Conservation (phyloP, 2,329 filamentous ascomycete species). For the Tolypocladium amazonense region DNA sequence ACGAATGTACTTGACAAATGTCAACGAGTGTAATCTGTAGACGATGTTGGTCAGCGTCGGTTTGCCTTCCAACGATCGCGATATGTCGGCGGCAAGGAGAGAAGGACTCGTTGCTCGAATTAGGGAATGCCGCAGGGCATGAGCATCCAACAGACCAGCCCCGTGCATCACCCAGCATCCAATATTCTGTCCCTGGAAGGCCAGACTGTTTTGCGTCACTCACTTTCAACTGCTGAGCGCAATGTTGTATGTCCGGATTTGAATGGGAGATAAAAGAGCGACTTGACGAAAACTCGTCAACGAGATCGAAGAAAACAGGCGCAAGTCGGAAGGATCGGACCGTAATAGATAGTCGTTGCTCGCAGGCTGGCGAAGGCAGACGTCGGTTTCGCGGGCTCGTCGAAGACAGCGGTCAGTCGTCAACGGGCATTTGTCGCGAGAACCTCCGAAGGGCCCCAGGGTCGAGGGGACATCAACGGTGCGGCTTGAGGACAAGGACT, state of each 20-base stretch:
- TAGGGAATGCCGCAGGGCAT: not conserved
- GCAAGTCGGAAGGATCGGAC: slow-evolving; percentile 16
- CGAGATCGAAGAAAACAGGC: slow-evolving; percentile 13
- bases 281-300: slow-evolving; percentile 36
- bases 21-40: slow-evolving; percentile 37
- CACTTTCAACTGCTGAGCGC: slow-evolving; percentile 8
- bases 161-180: not conserved
- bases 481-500: slow-evolving; percentile 6
- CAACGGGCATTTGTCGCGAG: slow-evolving; percentile 20
- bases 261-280: slow-evolving; percentile 25
- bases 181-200: not conserved
- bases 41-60: slow-evolving; percentile 5
- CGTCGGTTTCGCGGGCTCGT: slow-evolving; percentile 5
- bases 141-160: not conserved
- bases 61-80: not conserved
- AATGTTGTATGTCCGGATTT: slow-evolving; percentile 5
- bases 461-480: slow-evolving; percentile 14
- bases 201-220: slow-evolving; percentile 2
- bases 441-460: slow-evolving; percentile 17
- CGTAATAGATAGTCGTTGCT: slow-evolving; percentile 10
- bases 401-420: slow-evolving; percentile 16
- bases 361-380: slow-evolving; percentile 7
- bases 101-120: not conserved
- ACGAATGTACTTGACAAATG: slow-evolving; percentile 51
- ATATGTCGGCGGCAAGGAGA: not conserved